Base-by-base conservation (phyloP, 805 yeast species). In the Metschnikowia proteae region DNA sequence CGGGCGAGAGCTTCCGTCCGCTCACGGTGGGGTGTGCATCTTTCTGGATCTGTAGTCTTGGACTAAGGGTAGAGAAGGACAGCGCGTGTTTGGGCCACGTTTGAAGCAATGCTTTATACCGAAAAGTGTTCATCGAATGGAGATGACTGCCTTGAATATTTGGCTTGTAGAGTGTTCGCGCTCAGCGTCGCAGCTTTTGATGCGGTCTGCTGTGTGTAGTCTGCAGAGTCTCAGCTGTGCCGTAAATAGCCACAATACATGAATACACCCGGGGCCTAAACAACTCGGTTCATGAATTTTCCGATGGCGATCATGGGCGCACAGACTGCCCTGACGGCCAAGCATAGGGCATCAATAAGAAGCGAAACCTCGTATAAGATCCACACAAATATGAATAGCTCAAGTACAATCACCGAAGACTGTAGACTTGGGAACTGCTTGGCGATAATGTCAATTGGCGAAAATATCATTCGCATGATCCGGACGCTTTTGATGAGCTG, bases 281-380 rank as follows among this genome's bases (percentile, higher is more conserved):
- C 66, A 25, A 73, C 65, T 45, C 73, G 60, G 56, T 72, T 73
- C 75, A 73, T 68, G 49, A 73, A 64, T 47, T 67, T 52, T 3
- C 77, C 77, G 55, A 73, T 58, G 9, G 77, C 77, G 22, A 73
- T 71, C 71, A 73, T 70, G 6, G 76, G 77, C 7, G 75, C 75
- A 62, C 76, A 73, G 6, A 73, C 60, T 1, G 77, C 76, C 51
- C 68, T 68, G 25, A 73, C 68, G 62, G 70, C 71, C 73, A 70
- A 69, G 54, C 76, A 72, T 26, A 73, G 51, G 1, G 77, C 76
- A 55, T 72, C 75, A 10, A 73, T 62, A 44, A 73, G 60, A 29
- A 70, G 59, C 48, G 74, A 70, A 48, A 71, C 61, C 59, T 71
- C 75, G 51, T 71, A 73, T 26, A 73, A 55, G 3, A 71, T 60